Conservation (phyloP, 176 grass and related monocot species). For the Oryza meyeriana region DNA sequence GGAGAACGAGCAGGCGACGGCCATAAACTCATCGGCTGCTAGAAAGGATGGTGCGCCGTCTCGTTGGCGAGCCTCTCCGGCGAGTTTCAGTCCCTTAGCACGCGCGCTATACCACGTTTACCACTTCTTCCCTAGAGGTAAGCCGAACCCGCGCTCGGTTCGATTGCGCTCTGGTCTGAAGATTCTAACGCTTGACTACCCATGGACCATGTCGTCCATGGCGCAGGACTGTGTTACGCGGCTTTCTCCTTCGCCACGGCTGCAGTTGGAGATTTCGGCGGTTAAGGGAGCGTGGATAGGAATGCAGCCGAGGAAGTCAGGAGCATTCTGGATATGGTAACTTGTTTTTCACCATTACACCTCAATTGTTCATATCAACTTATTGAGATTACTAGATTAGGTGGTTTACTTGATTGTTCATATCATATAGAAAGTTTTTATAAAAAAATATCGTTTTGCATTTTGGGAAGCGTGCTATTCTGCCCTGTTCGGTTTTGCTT, state of each 20-base stretch:
- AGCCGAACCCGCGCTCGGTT: neutral
- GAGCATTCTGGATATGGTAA: constrained; percentile 81
- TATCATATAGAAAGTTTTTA: too few relatives aligned
- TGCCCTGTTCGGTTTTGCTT: too few relatives aligned
- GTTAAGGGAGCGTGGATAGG: constrained; percentile 50
- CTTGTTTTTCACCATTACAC: neutral
- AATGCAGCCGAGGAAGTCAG: constrained; percentile 62
- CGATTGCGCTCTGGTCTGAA: neutral
- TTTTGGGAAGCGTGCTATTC: too few relatives aligned
- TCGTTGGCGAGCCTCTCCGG: constrained; percentile 48
- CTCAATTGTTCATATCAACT: neutral
- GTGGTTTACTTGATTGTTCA: neutral
- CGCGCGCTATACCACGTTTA: neutral
- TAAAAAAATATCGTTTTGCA: too few relatives aligned
- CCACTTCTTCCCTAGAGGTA: constrained; percentile 43
- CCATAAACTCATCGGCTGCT: neutral
- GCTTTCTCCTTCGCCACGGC: constrained; percentile 26
- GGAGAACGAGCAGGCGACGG: constrained; percentile 20
- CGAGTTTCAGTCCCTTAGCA: constrained; percentile 15
- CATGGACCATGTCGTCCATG: neutral
- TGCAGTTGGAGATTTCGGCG: constrained; percentile 31
- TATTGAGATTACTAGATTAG: neutral
- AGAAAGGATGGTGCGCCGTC: constrained; percentile 24
- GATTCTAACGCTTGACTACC: neutral
- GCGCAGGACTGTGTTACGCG: constrained; percentile 45